These are phyloP conservation scores for Exutisphaerella laricina DNA, from an alignment of 2,329 filamentous ascomycete species.

Conservation along the genomic window DNA sequence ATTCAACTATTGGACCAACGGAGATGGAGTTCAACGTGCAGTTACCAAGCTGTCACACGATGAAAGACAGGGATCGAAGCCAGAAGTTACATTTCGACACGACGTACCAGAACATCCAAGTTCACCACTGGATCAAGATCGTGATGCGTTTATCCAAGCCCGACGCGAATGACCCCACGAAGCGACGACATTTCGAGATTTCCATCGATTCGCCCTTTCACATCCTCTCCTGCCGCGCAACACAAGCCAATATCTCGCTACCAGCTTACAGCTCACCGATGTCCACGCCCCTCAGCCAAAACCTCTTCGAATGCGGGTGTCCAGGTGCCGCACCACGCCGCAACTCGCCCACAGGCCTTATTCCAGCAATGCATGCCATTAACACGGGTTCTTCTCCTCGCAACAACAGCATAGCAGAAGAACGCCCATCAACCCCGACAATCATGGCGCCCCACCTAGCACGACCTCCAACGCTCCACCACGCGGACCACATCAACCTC, in stretches of 20 bases:
- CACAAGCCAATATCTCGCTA: slow-evolving; percentile 78
- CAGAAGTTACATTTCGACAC: slow-evolving; percentile 78
- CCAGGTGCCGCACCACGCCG: slow-evolving; percentile 56
- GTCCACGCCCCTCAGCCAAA: slow-evolving; percentile 26
- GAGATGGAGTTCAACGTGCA: slow-evolving; percentile 95
- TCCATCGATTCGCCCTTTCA: slow-evolving; percentile 95
- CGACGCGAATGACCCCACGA: slow-evolving; percentile 69
- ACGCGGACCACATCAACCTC: slow-evolving; percentile 20
- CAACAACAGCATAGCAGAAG: slow-evolving; percentile 25
- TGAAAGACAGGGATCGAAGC: slow-evolving; percentile 63
- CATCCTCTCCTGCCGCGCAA: slow-evolving; percentile 88
- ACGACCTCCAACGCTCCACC: slow-evolving; percentile 44
- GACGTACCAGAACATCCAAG: slow-evolving; percentile 88
- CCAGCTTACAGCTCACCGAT: slow-evolving; percentile 66
- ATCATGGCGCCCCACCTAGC: slow-evolving; percentile 44
- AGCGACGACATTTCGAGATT: slow-evolving; percentile 87
- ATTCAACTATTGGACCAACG: slow-evolving; percentile 75
- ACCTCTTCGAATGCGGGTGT: slow-evolving; percentile 55
- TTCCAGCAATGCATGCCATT: slow-evolving; percentile 56
- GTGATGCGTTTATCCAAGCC: slow-evolving; percentile 86
- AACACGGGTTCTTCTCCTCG: slow-evolving; percentile 32
- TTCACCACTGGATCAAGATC: slow-evolving; percentile 97
- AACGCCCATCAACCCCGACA: slow-evolving; percentile 14
- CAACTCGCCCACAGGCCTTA: slow-evolving; percentile 44
- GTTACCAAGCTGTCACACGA: slow-evolving; percentile 79